These are phyloP conservation scores for Lablab purpureus DNA, from an alignment of 306 rosid species.

Conservation along the genomic window DNA sequence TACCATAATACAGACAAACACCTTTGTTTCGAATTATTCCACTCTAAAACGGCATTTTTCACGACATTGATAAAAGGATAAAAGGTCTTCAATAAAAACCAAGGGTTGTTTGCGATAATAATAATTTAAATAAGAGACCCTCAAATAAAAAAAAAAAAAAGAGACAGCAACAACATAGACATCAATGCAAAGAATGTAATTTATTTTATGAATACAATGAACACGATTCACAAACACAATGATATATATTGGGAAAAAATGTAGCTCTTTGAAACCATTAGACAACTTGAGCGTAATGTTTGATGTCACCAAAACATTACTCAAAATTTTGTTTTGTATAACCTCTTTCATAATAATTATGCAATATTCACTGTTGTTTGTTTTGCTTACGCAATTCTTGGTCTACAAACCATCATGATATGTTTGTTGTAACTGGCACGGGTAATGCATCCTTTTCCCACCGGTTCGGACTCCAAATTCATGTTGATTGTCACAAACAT, in stretches of 20 bases:
- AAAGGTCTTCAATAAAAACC: not conserved
- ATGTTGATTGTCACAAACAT: slow-evolving; percentile 3
- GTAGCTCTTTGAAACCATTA: not conserved
- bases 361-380: not conserved
- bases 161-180: too few species aligned
- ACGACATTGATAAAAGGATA: too few species aligned
- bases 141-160: too few species aligned
- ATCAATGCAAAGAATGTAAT: not conserved
- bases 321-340: not conserved
- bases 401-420: not conserved
- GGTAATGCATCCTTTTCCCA: slow-evolving; percentile 7
- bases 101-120: not conserved
- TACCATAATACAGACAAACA: not conserved
- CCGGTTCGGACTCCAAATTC: slow-evolving; percentile 1
- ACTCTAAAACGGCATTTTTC: not conserved
- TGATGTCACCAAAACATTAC: not conserved
- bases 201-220: not conserved
- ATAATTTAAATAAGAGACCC: too few species aligned
- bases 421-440: slow-evolving; percentile 28
- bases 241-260: not conserved
- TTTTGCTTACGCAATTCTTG: slow-evolving; percentile 9
- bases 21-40: not conserved
- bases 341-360: not conserved
- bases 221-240: not conserved
- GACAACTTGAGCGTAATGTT: not conserved